These are phyloP conservation scores for Ochetophila trinervis DNA, from an alignment of 306 rosid species.

Conservation along the genomic window DNA sequence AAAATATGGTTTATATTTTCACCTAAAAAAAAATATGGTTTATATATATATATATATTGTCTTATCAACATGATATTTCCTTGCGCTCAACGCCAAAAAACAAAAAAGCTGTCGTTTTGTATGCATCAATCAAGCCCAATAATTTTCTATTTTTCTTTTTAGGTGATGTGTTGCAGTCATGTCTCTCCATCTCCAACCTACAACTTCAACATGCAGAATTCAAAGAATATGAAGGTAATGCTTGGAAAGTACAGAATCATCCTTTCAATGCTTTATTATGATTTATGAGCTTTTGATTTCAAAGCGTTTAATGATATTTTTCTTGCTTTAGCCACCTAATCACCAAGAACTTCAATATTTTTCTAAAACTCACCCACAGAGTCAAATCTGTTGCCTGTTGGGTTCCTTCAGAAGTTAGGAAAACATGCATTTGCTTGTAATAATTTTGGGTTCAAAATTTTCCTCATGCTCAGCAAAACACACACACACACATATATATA, in stretches of 20 bases:
- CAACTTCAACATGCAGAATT: conserved; percentile 1
- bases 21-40: too few species aligned
- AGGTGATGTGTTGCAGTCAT: conserved; percentile 38
- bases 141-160: conserved; percentile 19
- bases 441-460: too few species aligned
- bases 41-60: background rate
- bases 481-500: too few species aligned
- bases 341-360: background rate
- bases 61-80: conserved; percentile 23
- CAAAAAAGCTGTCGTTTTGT: conserved; percentile 2
- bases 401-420: too few species aligned
- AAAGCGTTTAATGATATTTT: conserved; percentile 26
- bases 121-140: conserved; percentile 9
- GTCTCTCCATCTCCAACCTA: conserved; percentile 16
- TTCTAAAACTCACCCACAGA: background rate
- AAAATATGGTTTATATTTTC: background rate
- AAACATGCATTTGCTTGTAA: too few species aligned
- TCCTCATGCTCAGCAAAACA: too few species aligned
- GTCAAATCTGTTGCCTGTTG: too few species aligned
- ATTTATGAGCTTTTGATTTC: conserved; percentile 24
- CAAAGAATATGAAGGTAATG: conserved; percentile 1
- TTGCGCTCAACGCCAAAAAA: conserved; percentile 38
- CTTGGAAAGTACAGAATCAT: conserved; percentile 22
- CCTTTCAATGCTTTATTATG: conserved; percentile 4
- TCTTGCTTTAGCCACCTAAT: conserved; percentile 25